phyloP scores from a whole-genome alignment of 2,329 filamentous ascomycete species.

The Pseudogymnoascus sp. region DNA sequence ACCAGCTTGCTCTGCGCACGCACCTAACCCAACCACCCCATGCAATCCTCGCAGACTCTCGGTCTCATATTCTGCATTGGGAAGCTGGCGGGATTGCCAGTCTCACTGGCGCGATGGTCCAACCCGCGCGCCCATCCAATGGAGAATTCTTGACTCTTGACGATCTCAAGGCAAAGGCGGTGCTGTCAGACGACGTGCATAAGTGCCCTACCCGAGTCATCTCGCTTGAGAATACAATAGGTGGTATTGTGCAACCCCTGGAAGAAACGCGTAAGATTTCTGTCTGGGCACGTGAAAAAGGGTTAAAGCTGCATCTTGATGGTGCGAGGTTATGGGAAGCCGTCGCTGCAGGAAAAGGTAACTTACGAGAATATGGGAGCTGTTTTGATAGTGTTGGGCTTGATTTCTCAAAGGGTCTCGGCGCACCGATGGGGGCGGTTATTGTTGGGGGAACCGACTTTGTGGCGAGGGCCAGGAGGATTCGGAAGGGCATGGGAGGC shows the following conservation, averaged over 20 bases:
- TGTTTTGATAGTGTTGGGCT: constrained; percentile 68
- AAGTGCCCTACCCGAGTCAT: constrained; percentile 74
- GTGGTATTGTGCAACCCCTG: constrained; percentile 71
- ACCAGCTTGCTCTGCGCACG: constrained; percentile 74
- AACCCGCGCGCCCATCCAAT: constrained; percentile 61
- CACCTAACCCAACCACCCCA: constrained; percentile 75
- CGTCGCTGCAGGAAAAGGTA: constrained; percentile 60
- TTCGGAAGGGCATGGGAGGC: constrained; percentile 74
- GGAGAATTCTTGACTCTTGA: constrained; percentile 43
- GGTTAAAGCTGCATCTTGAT: constrained; percentile 67
- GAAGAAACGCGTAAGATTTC: constrained; percentile 62
- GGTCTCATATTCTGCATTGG: constrained; percentile 67
- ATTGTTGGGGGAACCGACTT: constrained; percentile 46
- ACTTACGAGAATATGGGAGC: constrained; percentile 57
- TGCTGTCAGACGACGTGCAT: constrained; percentile 64
- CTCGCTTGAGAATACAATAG: constrained; percentile 77
- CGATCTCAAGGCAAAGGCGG: constrained; percentile 60
- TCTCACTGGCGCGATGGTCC: constrained; percentile 63
- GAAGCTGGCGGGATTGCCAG: constrained; percentile 61
- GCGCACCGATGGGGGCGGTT: constrained; percentile 72
- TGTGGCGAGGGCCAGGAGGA: constrained; percentile 58
- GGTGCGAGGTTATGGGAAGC: constrained; percentile 79
- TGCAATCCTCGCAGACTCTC: constrained; percentile 68
- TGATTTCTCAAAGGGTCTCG: constrained; percentile 77
- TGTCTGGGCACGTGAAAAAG: constrained; percentile 56